A percentile compares a stretch with the other conserved stretches of the same genome.
Evolutionary conservation across 352 stramenopile species (phyloP).

Genomic region (Phytophthora ohioensis): DNA sequence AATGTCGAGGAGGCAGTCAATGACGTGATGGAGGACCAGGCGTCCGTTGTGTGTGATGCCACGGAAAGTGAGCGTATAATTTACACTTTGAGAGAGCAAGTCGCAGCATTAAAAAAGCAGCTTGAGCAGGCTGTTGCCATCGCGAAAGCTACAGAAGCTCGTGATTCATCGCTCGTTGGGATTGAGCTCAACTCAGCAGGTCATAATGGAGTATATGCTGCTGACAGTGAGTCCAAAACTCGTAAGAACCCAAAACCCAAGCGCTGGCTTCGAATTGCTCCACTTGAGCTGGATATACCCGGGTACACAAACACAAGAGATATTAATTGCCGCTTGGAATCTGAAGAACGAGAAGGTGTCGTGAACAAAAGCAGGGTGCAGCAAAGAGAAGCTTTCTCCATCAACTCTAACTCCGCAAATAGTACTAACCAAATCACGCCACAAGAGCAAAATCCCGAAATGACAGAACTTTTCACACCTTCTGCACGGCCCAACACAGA

Average conservation of each 20-base stretch:
- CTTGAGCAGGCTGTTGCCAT: conserved; percentile 31
- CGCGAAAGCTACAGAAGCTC: conserved; percentile 11
- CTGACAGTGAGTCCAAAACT: neutral
- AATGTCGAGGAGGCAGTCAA: conserved; percentile 51
- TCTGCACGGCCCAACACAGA: neutral
- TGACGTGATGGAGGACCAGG: conserved; percentile 1
- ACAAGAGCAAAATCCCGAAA: neutral
- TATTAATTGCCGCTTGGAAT: conserved; percentile 5
- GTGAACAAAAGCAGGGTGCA: conserved; percentile 6
- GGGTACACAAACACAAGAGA: conserved; percentile 2
- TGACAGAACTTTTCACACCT: neutral
- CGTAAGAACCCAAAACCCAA: conserved; percentile 1
- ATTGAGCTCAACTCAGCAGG: neutral
- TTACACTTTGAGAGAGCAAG: conserved; percentile 50
- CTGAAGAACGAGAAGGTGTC: conserved; percentile 1
- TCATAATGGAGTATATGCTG: neutral
- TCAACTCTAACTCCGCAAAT: neutral
- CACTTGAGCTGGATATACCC: conserved; percentile 15
- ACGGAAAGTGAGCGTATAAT: conserved; percentile 56
- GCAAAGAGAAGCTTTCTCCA: neutral
- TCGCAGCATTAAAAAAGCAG: conserved; percentile 50
- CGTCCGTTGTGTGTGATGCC: conserved; percentile 1
- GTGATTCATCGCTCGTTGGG: neutral
- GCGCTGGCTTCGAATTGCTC: conserved; percentile 13
- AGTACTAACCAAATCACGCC: neutral